Percentiles rank a stretch among this genome's conserved stretches.
phyloP scores from a whole-genome alignment of 306 rosid genomes.

The Lotus japonicus region DNA sequence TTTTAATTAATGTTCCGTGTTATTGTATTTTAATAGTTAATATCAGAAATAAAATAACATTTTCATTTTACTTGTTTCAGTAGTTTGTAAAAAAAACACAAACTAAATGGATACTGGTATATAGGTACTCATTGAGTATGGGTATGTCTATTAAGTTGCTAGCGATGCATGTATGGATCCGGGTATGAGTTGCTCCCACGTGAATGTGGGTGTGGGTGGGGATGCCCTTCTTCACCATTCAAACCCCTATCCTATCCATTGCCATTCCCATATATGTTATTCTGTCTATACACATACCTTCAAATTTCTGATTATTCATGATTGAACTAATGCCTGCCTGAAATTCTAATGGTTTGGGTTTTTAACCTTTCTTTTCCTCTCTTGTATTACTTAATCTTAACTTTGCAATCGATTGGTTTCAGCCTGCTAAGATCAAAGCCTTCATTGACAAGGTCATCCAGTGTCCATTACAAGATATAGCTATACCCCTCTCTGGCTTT shows the following conservation, averaged over 20 bases:
- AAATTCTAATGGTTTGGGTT: not conserved
- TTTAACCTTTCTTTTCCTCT: not conserved
- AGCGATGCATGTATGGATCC: not conserved
- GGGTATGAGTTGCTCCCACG: not conserved
- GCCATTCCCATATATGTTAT: not conserved
- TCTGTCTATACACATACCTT: not conserved
- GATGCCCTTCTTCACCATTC: not conserved
- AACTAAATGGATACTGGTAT: too few relatives aligned
- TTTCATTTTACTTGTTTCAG: too few relatives aligned
- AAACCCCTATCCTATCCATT: not conserved
- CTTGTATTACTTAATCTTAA: constrained; percentile 14
- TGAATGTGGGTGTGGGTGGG: not conserved
- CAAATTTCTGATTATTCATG: not conserved
- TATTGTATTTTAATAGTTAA: too few relatives aligned
- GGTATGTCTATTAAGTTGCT: not conserved
- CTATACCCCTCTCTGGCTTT: constrained; percentile 90
- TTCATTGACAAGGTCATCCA: constrained; percentile 88
- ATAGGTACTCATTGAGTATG: too few relatives aligned
- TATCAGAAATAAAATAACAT: too few relatives aligned
- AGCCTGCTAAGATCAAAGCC: constrained; percentile 88
- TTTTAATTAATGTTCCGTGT: too few relatives aligned
- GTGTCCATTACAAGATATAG: constrained; percentile 91
- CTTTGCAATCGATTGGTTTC: constrained; percentile 40
- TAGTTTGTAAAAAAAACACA: too few relatives aligned
- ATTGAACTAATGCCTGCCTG: not conserved